Percentiles rank a stretch among this genome's conserved stretches.
Evolutionary conservation across 116 monocot species (phyloP).

Genomic region (Thalassia testudinum): DNA sequence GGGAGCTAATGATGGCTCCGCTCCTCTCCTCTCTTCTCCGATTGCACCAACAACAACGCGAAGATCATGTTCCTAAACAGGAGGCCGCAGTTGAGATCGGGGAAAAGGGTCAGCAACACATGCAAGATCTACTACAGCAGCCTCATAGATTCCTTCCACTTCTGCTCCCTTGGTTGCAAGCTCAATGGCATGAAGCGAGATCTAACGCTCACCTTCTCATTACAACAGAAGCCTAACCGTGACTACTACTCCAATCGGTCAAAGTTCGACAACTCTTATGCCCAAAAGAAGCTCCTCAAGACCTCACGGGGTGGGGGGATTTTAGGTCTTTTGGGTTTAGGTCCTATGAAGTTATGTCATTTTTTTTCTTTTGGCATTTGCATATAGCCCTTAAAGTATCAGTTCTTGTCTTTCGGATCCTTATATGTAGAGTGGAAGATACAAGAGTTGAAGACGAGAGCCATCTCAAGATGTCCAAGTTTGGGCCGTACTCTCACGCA

Average conservation of each 20-base stretch:
- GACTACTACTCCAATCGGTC: slow-evolving; percentile 17
- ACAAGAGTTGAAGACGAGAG: too few relatives aligned
- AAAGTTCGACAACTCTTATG: slow-evolving; percentile 52
- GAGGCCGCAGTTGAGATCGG: slow-evolving; percentile 49
- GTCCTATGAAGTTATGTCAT: too few relatives aligned
- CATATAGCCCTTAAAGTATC: too few relatives aligned
- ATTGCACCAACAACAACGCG: slow-evolving; percentile 31
- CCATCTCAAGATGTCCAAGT: too few relatives aligned
- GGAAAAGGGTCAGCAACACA: slow-evolving; percentile 65
- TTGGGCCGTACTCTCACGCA: too few relatives aligned
- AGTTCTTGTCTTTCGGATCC: too few relatives aligned
- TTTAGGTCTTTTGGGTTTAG: too few relatives aligned
- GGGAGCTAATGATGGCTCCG: too few relatives aligned
- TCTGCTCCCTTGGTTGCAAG: slow-evolving; percentile 57
- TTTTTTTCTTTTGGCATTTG: too few relatives aligned
- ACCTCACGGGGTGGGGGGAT: too few relatives aligned
- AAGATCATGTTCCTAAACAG: slow-evolving; percentile 53
- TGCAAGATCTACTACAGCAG: slow-evolving; percentile 43
- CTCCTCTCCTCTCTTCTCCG: too few relatives aligned
- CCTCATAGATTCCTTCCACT: slow-evolving; percentile 26
- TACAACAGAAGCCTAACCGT: slow-evolving; percentile 29
- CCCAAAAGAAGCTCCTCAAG: slow-evolving; percentile 45
- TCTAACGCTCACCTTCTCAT: slow-evolving; percentile 45
- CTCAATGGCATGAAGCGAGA: slow-evolving; percentile 65
- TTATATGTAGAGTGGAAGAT: too few relatives aligned